Evolutionary conservation across 108 stramenopile genomes (phyloP).

Genomic region (Cyclotella atomus): DNA sequence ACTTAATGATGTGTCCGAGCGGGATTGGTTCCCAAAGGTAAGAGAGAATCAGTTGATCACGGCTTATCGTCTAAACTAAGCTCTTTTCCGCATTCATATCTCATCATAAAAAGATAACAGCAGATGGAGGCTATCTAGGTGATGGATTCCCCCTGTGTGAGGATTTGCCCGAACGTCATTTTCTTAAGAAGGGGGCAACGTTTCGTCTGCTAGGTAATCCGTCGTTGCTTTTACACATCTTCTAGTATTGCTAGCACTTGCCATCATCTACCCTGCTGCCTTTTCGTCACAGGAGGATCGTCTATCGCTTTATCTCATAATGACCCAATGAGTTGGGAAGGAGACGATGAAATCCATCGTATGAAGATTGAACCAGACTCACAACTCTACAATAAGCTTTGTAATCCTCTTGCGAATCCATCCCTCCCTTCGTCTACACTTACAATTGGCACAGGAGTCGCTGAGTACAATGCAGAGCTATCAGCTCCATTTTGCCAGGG

Average conservation of each 20-base stretch:
- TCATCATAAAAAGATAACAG: slow-evolving; percentile 16
- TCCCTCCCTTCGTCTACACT: slow-evolving; percentile 11
- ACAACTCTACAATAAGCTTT: slow-evolving; percentile 23
- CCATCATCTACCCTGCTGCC: no score
- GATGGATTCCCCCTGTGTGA: slow-evolving; percentile 54
- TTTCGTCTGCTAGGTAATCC: slow-evolving; percentile 19
- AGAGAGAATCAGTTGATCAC: background rate
- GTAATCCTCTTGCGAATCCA: slow-evolving; percentile 5
- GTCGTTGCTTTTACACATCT: background rate
- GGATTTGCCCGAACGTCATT: slow-evolving; percentile 41
- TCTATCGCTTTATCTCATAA: slow-evolving; percentile 10
- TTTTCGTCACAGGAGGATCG: background rate
- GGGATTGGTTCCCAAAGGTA: slow-evolving; percentile 52
- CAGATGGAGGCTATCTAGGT: slow-evolving; percentile 31
- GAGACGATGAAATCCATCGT: slow-evolving; percentile 17
- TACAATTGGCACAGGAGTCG: slow-evolving; percentile 9
- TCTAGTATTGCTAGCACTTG: background rate
- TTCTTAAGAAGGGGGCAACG: slow-evolving; percentile 38
- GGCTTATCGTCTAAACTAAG: background rate
- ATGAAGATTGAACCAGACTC: slow-evolving; percentile 18
- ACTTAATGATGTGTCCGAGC: slow-evolving; percentile 14
- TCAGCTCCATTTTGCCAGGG: slow-evolving; percentile 29
- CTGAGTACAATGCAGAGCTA: slow-evolving; percentile 1
- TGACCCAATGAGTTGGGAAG: slow-evolving; percentile 19
- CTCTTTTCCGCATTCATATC: background rate